These are phyloP conservation scores for Akebia trifoliata DNA, from an alignment of 164 flowering plant species.

Conservation along the genomic window DNA sequence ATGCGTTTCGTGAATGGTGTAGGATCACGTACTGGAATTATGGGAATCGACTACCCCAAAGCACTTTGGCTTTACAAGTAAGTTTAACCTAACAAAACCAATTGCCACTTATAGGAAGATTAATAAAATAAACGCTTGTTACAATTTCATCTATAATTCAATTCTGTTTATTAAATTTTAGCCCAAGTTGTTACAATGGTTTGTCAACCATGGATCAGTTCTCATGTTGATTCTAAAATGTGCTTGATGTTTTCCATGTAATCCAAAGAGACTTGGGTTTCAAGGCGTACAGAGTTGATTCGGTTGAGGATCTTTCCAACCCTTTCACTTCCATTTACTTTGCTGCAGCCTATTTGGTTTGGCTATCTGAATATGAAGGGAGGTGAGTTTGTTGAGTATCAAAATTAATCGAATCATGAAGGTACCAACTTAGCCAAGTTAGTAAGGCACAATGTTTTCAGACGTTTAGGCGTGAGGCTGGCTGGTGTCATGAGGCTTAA, in stretches of 20 bases:
- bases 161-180: conserved; percentile 5
- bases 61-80: conserved; percentile 83
- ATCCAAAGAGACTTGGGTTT: conserved; percentile 61
- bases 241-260: conserved; percentile 8
- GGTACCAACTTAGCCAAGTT: no score
- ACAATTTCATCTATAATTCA: background rate
- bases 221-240: conserved; percentile 2
- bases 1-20: conserved; percentile 72
- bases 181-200: background rate
- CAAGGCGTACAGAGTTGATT: conserved; percentile 56
- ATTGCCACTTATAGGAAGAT: background rate
- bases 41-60: conserved; percentile 74
- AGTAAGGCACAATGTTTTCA: no score
- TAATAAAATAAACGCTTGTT: background rate
- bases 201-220: background rate
- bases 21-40: conserved; percentile 53
- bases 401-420: background rate
- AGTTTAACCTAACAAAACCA: conserved; percentile 14
- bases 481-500: no score
- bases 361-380: conserved; percentile 82
- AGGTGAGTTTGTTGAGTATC: conserved; percentile 35
- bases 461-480: no score
- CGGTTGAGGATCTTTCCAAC: conserved; percentile 59
- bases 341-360: conserved; percentile 75
- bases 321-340: conserved; percentile 90